Evolutionary conservation across 2,329 filamentous ascomycete species (phyloP).

Genomic region (Aspergillus sp.): DNA sequence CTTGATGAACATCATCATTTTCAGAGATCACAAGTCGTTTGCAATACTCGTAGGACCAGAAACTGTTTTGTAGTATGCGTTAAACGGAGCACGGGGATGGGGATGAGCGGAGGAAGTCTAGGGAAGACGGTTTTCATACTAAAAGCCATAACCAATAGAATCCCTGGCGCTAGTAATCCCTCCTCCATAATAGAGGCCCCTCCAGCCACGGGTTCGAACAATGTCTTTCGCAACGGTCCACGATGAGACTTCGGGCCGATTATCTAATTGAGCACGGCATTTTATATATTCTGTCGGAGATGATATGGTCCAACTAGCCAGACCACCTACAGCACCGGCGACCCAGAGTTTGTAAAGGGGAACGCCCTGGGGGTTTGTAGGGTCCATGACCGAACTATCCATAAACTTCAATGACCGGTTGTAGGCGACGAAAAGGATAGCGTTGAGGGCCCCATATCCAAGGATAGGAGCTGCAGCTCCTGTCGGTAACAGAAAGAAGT

Average conservation of each 20-base stretch:
- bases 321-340: slow-evolving; percentile 72
- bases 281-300: slow-evolving; percentile 88
- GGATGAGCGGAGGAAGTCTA: slow-evolving; percentile 5
- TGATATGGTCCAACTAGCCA: slow-evolving; percentile 79
- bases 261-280: slow-evolving; percentile 70
- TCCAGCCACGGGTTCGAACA: slow-evolving; percentile 51
- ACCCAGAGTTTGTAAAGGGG: slow-evolving; percentile 64
- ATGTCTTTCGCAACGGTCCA: slow-evolving; percentile 60
- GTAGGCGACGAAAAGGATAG: slow-evolving; percentile 82
- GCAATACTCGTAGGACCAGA: slow-evolving; percentile 81
- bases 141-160: slow-evolving; percentile 91
- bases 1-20: slow-evolving; percentile 42
- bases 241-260: slow-evolving; percentile 46
- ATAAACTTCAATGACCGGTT: slow-evolving; percentile 70
- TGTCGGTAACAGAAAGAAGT: slow-evolving; percentile 12
- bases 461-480: slow-evolving; percentile 80
- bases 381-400: slow-evolving; percentile 34
- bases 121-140: slow-evolving; percentile 44
- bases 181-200: slow-evolving; percentile 75
- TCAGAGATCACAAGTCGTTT: slow-evolving; percentile 51
- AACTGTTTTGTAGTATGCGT: slow-evolving; percentile 40
- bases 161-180: slow-evolving; percentile 75
- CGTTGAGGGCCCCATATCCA: slow-evolving; percentile 86
- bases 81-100: slow-evolving; percentile 3
- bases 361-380: slow-evolving; percentile 37